These are phyloP conservation scores for Solidago caesia DNA, from an alignment of 129 eudicot genomes.

Conservation along the genomic window DNA sequence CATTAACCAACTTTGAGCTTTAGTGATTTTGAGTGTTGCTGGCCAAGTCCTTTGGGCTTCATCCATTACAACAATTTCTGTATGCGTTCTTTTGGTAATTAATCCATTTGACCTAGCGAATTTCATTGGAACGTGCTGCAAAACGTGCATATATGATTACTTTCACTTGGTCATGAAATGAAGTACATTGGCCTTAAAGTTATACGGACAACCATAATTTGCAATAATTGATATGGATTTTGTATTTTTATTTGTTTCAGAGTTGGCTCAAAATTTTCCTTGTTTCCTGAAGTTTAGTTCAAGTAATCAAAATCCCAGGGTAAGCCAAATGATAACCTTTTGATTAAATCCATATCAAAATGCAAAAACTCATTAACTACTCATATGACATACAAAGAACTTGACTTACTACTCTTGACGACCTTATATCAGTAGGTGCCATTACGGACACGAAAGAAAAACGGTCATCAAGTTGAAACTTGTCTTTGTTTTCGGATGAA, in stretches of 20 bases:
- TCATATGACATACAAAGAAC: not conserved
- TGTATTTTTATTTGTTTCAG: too few relatives aligned
- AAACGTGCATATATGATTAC: not conserved
- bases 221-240: too few relatives aligned
- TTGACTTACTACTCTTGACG: slow-evolving; percentile 24
- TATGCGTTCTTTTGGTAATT: not conserved
- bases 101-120: slow-evolving; percentile 32
- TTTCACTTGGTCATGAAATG: not conserved
- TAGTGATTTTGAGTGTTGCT: not conserved
- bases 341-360: too few relatives aligned
- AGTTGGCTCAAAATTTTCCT: too few relatives aligned
- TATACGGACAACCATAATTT: too few relatives aligned
- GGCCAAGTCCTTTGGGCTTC: slow-evolving; percentile 24
- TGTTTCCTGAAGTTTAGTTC: not conserved
- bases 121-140: slow-evolving; percentile 24
- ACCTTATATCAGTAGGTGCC: not conserved
- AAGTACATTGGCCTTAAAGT: too few relatives aligned
- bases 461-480: not conserved
- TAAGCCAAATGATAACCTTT: not conserved
- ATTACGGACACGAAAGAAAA: slow-evolving; percentile 7
- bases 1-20: not conserved
- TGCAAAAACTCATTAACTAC: too few relatives aligned
- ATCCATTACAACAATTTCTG: slow-evolving; percentile 16
- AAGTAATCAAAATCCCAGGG: not conserved
- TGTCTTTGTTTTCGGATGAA: not conserved